Evolutionary conservation across 371 early-diverging fungal species (phyloP).

Genomic region (Mortierella sp.): DNA sequence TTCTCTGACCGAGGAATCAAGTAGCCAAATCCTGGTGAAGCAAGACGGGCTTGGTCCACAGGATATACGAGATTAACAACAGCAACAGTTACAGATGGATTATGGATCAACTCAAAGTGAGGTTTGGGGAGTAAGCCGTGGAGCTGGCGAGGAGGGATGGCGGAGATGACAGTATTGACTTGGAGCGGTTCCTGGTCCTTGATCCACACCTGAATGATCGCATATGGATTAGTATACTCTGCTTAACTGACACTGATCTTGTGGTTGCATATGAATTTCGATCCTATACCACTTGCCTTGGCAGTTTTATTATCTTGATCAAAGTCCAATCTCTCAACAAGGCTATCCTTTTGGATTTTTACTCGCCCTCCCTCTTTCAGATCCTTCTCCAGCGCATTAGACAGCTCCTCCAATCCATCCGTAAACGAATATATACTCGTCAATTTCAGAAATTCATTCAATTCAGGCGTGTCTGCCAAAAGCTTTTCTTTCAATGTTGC

Average conservation of each 20-base stretch:
- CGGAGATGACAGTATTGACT: slow-evolving; percentile 75
- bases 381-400: slow-evolving; percentile 66
- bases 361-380: slow-evolving; percentile 67
- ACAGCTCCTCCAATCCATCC: slow-evolving; percentile 82
- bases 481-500: slow-evolving; percentile 46
- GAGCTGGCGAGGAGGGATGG: slow-evolving; percentile 71
- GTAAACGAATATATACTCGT: slow-evolving; percentile 86
- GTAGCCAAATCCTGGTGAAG: slow-evolving; percentile 87
- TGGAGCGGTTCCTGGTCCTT: slow-evolving; percentile 45
- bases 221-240: background rate
- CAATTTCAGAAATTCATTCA: slow-evolving; percentile 69
- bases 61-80: slow-evolving; percentile 89
- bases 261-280: background rate
- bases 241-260: background rate
- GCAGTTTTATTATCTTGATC: slow-evolving; percentile 35
- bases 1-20: slow-evolving; percentile 76
- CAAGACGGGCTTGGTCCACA: slow-evolving; percentile 31
- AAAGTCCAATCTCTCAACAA: slow-evolving; percentile 58
- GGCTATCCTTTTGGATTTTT: slow-evolving; percentile 60
- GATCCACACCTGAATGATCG: slow-evolving; percentile 44
- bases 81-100: slow-evolving; percentile 83
- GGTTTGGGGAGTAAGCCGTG: slow-evolving; percentile 27
- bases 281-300: slow-evolving; percentile 48
- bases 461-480: slow-evolving; percentile 65
- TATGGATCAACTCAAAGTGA: slow-evolving; percentile 59